Percentiles rank a stretch among this genome's conserved stretches.
Evolutionary conservation across 768 basidiomycete genomes (phyloP).

Genomic region (Leccinum uliginosum): DNA sequence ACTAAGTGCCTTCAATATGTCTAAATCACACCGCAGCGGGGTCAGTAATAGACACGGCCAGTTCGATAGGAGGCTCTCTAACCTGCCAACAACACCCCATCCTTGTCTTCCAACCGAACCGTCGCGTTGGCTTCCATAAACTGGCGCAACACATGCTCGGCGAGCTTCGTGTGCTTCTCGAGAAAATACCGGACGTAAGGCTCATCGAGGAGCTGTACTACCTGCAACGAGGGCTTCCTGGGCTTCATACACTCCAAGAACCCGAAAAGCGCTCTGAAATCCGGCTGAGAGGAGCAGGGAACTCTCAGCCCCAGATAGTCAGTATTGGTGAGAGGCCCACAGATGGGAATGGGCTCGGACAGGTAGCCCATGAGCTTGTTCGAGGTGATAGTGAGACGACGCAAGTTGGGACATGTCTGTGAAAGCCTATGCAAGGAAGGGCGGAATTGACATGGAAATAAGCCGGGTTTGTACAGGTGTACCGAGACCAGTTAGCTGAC

Average conservation of each 20-base stretch:
- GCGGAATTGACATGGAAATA: too few relatives aligned
- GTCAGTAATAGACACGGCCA: background rate
- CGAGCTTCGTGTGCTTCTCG: conserved; percentile 11
- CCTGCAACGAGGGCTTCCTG: conserved; percentile 15
- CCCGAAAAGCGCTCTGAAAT: conserved; percentile 10
- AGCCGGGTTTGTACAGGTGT: too few relatives aligned
- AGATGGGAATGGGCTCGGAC: background rate
- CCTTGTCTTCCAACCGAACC: conserved; percentile 23
- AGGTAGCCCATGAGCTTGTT: background rate
- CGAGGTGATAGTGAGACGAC: background rate
- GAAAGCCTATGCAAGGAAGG: too few relatives aligned
- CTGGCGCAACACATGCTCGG: conserved; percentile 6
- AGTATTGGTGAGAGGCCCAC: background rate
- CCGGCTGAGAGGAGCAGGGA: background rate
- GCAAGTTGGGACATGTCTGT: background rate
- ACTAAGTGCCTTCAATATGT: conserved; percentile 10
- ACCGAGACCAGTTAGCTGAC: too few relatives aligned
- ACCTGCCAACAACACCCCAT: conserved; percentile 22
- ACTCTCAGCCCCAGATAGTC: background rate
- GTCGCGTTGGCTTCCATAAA: background rate
- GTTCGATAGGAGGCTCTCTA: background rate
- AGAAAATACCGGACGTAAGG: conserved; percentile 16
- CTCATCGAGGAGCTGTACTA: conserved; percentile 18
- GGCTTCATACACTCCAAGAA: conserved; percentile 9
- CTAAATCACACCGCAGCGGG: conserved; percentile 2